These are phyloP conservation scores for Alternaria triticina DNA, from an alignment of 2,329 filamentous ascomycete species.

Conservation along the genomic window DNA sequence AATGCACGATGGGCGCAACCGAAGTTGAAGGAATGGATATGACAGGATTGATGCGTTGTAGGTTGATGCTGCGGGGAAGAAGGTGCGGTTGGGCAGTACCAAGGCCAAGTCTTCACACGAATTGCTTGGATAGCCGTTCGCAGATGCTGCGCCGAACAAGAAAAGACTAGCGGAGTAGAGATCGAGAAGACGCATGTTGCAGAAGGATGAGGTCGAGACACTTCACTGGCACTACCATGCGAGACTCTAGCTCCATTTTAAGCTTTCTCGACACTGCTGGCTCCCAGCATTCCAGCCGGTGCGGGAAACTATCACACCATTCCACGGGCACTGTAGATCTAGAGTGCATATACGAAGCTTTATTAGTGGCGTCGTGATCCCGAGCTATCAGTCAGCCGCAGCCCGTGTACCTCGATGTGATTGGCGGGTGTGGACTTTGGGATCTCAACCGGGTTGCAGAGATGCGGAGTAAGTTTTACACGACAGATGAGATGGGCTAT, in stretches of 20 bases:
- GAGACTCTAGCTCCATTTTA: not conserved
- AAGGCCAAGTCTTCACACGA: slow-evolving; percentile 21
- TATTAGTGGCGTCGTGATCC: slow-evolving; percentile 1
- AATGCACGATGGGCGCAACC: slow-evolving; percentile 28
- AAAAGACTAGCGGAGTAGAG: slow-evolving; percentile 4
- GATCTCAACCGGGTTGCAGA: not conserved
- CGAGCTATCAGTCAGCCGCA: slow-evolving; percentile 6
- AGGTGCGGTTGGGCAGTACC: slow-evolving; percentile 21
- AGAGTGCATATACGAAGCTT: slow-evolving; percentile 6
- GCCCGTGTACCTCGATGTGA: not conserved
- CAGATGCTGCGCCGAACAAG: not conserved
- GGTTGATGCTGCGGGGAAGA: slow-evolving; percentile 20
- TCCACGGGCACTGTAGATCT: not conserved
- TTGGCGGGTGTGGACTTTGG: slow-evolving; percentile 1
- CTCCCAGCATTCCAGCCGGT: not conserved
- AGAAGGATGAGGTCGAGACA: not conserved
- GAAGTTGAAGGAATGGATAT: slow-evolving; percentile 29
- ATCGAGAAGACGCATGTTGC: not conserved
- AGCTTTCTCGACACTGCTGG: not conserved
- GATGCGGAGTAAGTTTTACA: slow-evolving; percentile 2
- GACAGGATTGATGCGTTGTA: slow-evolving; percentile 34
- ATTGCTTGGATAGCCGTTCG: not conserved
- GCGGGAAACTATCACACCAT: not conserved
- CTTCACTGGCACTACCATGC: not conserved
- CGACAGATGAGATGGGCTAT: not conserved